Evolutionary conservation across 164 flowering plant species (phyloP).

Genomic region (Hamamelis virginiana): DNA sequence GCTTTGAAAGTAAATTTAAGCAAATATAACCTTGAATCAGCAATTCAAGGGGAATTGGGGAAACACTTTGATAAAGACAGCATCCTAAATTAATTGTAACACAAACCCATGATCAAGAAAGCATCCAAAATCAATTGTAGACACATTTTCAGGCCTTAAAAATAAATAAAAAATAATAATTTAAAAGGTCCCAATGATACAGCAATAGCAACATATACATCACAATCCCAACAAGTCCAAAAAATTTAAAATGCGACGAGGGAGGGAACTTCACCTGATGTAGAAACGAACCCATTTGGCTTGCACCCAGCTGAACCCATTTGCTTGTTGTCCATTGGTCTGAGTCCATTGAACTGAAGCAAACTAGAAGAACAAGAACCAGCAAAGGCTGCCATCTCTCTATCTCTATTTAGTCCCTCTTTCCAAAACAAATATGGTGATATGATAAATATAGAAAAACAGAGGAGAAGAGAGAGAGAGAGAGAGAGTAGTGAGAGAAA

Average conservation of each 20-base stretch:
- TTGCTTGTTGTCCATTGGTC: constrained; percentile 30
- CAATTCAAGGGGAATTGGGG: too few relatives aligned
- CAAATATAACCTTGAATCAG: too few relatives aligned
- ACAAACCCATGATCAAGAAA: too few relatives aligned
- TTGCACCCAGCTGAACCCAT: constrained; percentile 14
- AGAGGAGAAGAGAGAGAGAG: neutral
- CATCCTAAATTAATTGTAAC: too few relatives aligned
- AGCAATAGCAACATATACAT: too few relatives aligned
- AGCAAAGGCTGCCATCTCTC: constrained; percentile 30
- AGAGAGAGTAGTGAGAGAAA: constrained; percentile 9
- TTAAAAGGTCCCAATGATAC: too few relatives aligned
- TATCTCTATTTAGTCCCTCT: neutral
- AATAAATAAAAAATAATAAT: too few relatives aligned
- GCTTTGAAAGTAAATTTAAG: too few relatives aligned
- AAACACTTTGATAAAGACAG: too few relatives aligned
- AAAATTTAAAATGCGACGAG: neutral
- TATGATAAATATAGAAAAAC: constrained; percentile 1
- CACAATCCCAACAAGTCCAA: neutral
- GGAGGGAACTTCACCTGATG: constrained; percentile 25
- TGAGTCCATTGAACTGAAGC: constrained; percentile 41
- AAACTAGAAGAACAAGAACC: constrained; percentile 30
- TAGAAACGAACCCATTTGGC: constrained; percentile 20
- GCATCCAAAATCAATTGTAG: too few relatives aligned
- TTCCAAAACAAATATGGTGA: neutral
- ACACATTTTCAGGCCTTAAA: too few relatives aligned